Conservation (phyloP, 768 basidiomycete genomes). For the Tephrocybe sp. region DNA sequence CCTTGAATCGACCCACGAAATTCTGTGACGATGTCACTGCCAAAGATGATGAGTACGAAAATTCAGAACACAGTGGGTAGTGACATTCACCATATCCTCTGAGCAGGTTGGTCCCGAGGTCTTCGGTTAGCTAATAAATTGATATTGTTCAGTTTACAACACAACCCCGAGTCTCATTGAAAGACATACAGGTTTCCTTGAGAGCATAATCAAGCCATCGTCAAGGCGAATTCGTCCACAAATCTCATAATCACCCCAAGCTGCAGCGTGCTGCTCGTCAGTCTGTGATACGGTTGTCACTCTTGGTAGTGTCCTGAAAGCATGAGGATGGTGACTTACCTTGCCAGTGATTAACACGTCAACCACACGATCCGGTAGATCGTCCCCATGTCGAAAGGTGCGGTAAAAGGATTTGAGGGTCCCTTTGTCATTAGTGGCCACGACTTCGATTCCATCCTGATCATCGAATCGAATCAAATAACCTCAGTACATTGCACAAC, state of each 20-base stretch:
- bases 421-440: conserved; percentile 31
- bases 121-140: conserved; percentile 19
- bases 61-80: neutral
- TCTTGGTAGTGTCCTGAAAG: neutral
- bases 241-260: conserved; percentile 57
- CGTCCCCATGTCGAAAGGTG: conserved; percentile 25
- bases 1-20: conserved; percentile 47
- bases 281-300: conserved; percentile 34
- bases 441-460: conserved; percentile 49
- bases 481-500: conserved; percentile 31
- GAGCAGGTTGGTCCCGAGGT: conserved; percentile 35
- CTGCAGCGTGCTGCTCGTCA: conserved; percentile 40
- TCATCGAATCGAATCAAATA: conserved; percentile 40
- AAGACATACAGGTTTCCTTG: conserved; percentile 47
- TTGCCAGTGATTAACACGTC: conserved; percentile 55
- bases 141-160: neutral
- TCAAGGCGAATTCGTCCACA: conserved; percentile 54
- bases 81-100: conserved; percentile 44
- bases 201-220: conserved; percentile 57
- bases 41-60: conserved; percentile 5
- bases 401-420: conserved; percentile 38
- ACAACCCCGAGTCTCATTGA: neutral
- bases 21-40: conserved; percentile 49
- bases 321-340: conserved; percentile 28
- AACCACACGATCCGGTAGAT: conserved; percentile 21